Base-by-base conservation (phyloP, 306 rosid species). In the Leucaena leucocephala region DNA sequence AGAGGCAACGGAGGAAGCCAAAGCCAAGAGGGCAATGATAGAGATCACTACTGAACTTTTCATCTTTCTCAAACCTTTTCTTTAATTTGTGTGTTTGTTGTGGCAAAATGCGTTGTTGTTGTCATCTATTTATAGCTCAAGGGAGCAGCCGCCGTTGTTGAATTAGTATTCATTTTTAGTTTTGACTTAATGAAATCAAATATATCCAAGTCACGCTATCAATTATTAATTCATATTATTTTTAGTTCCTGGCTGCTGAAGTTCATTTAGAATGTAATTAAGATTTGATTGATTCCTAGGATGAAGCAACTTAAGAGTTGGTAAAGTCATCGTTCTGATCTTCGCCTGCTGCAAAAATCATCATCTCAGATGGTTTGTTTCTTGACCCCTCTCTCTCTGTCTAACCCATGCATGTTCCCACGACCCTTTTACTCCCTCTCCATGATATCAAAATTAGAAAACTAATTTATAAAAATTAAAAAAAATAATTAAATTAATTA, bases 1-100 rank as follows among this genome's bases (percentile, higher is more conserved):
- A 75, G 59, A 79, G 76, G 49, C 74, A 79, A 62, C 2, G 0
- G 71, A 83, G 40, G 78, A 75, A 49, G 78, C 78, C 68, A 75
- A 79, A 74, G 75, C 74, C 75, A 69, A 75, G 9, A 83, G 43
- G 5, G n/a, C 75, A 50, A 75, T 34, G 0, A 78, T 3, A 7
- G 45, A 55, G 57, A 61, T 52, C 10, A 61, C 33, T 55, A 3
- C 58, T 59, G 39, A 16, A 17, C 2, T 48, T 57, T 69, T 61
- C 86, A 83, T 76, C 52, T n/a, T 19, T 55, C 33, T 55, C 62
- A 3, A 8, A 19, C 2, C 11, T 33, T 8, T 2, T 55, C 62
- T n/a, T 33, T 69, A 8, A 67, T n/a, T 19, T 16, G 68, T 7
- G 15, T 66, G 52, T 52, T 15, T 17, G 8, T 15, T 52, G 21